Evolutionary conservation across 1,284 basidiomycete species (phyloP), one percentile per base, ranked within the genome.

Genomic region (Ganoderma multipileum): DNA sequence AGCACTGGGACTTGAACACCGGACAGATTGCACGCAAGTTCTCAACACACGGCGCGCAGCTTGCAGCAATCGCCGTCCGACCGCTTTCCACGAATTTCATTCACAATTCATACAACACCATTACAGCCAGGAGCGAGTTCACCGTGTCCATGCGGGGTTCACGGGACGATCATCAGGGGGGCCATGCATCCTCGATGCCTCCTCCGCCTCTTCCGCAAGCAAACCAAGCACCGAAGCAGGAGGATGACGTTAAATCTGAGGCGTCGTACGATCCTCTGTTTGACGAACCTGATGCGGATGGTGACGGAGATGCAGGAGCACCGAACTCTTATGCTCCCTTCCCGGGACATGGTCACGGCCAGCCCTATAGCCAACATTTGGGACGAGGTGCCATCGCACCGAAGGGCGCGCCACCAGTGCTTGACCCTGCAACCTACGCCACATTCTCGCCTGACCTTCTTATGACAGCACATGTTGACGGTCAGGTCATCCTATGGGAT

Each of bases 1-100:
- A 98, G 95, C 94, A 98, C 89, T 99, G 98, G 97, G 97, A 99
- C 81, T 86, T 99, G 61, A 95, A 99, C 76, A 97, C 93, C 0
- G 98, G 98, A 0, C 88, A 95, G 73, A 83, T 85, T 41, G 87
- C 92, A 6, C 89, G 96, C 57, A 89, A 86, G 50, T 99, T 95
- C 76, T 90, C 88, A 0, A 89, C 92, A 0, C 95, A 98, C 76
- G 91, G 92, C 33, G 91, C 95, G 2, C 97, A 99, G 78, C 87
- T 99, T 14, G 91, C 95, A 3, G 89, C 91, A 16, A 82, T 99
- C 54, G 89, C 92, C 23, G 87, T 98, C 38, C 87, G 95, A 64
- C 96, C 97, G 3, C 77, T 66, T 79, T 79, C 68, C 81, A 85
- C 39, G 75, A 69, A 81, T 84, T 74, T 78, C 79, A 69, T 68